phyloP scores from a whole-genome alignment of 352 stramenopile genomes.

The Blastocystis sp. region DNA sequence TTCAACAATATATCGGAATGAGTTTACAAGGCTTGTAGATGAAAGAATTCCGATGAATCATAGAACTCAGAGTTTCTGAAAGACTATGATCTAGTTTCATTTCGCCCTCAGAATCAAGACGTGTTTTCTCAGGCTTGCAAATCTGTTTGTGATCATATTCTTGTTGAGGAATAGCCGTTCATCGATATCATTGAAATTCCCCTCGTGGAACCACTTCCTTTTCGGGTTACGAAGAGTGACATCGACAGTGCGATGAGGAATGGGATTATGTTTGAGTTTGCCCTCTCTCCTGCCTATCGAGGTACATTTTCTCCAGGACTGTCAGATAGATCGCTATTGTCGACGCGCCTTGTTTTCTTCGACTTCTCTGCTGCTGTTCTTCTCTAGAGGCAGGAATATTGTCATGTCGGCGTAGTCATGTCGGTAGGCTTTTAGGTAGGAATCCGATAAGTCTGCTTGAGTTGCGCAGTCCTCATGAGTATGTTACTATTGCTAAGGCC shows the following conservation, averaged over 20 bases:
- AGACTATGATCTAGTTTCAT: constrained; percentile 32
- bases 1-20: neutral
- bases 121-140: neutral
- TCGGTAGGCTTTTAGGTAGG: neutral
- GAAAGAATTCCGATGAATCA: neutral
- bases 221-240: neutral
- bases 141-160: neutral
- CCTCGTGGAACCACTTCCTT: neutral
- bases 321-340: neutral
- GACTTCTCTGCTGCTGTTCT: neutral
- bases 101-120: neutral
- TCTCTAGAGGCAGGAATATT: constrained; percentile 5
- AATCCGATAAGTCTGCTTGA: neutral
- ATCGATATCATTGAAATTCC: constrained; percentile 54
- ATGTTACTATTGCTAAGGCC: neutral
- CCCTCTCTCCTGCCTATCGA: neutral
- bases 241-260: neutral
- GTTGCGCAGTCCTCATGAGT: neutral
- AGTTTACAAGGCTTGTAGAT: neutral
- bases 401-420: neutral
- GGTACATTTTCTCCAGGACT: neutral
- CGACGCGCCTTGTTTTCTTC: neutral
- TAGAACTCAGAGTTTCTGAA: neutral
- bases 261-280: constrained; percentile 55
- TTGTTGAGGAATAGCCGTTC: neutral